Conservation (phyloP, 306 rosid species). For the Pterocarpus santalinus region DNA sequence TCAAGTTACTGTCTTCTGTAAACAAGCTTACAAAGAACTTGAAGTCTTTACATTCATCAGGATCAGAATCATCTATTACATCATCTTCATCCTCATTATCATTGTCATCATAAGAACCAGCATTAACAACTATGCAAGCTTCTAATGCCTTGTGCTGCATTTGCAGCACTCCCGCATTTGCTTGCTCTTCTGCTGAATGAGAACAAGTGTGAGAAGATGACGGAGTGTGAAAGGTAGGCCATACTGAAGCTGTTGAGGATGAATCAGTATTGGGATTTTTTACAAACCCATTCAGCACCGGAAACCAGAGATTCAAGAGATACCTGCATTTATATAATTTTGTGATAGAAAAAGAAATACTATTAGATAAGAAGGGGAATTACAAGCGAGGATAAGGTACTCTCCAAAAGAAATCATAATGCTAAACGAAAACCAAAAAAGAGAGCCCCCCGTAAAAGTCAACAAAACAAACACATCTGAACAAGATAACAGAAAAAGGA, state of each 20-base stretch:
- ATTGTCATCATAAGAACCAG: slow-evolving; percentile 39
- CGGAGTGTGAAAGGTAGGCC: slow-evolving; percentile 38
- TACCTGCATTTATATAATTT: background rate
- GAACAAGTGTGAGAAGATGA: background rate
- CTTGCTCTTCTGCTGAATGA: slow-evolving; percentile 42
- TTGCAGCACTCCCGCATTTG: slow-evolving; percentile 25
- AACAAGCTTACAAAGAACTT: slow-evolving; percentile 52
- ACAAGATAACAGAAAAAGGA: background rate
- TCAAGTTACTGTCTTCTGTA: slow-evolving; percentile 55
- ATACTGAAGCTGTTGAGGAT: slow-evolving; percentile 32
- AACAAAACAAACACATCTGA: background rate
- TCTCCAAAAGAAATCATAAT: background rate
- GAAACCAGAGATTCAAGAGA: background rate
- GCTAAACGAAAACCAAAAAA: background rate
- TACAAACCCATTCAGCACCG: slow-evolving; percentile 2
- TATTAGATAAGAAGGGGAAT: background rate
- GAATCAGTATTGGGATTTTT: background rate
- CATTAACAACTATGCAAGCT: slow-evolving; percentile 45
- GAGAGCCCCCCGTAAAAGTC: background rate
- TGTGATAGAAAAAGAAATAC: background rate
- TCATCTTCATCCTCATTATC: slow-evolving; percentile 39
- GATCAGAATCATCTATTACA: slow-evolving; percentile 16
- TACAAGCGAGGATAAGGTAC: background rate
- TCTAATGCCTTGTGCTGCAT: slow-evolving; percentile 53
- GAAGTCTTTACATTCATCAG: slow-evolving; percentile 49